Base-by-base conservation (phyloP, 768 basidiomycete species). In the Pleurotus sapidus region DNA sequence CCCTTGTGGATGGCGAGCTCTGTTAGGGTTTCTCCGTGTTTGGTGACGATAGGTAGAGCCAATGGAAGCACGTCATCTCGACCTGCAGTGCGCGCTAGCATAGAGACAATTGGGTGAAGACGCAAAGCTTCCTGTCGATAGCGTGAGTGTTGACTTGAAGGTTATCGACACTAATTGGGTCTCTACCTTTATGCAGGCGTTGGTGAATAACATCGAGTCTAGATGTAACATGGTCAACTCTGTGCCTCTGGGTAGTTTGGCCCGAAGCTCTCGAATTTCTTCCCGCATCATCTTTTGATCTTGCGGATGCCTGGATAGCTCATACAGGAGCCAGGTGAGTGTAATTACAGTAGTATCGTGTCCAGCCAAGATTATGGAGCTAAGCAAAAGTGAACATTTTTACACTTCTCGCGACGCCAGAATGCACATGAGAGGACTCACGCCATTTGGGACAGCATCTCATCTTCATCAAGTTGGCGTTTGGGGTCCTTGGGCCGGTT, bases 241-340 rank as follows among this genome's bases (percentile, higher is more conserved):
- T 6, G 55, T 39, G 23, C 25, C 23, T 12, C 9, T 9, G 15
- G 55, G 46, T 30, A 38, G 14, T 6, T 23, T 61, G 57, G 15
- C 3, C 7, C 49, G 25, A 38, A 56, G 57, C 71, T 68, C 67
- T 65, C 42, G 56, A 8, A 79, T 64, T 63, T 84, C 84, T 0
- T 68, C 65, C 17, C 84, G 74, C 9, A 85, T 71, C 54, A 70
- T 68, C 2, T 66, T 67, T 62, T 86, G 84, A 3, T 76, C 60
- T 3, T 75, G 67, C 0, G 76, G 78, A 56, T 77, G 64, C 46
- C 66, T 72, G 8, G 77, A 72, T 7, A 86, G 73, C 46, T 77
- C 74, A 59, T 78, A 72, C n/a, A 84, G 64, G 1, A 72, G 67
- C 79, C 80, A 84, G 38, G 67, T 65, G 23, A 77, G 25, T 1